Conservation (phyloP, 2,329 filamentous ascomycete genomes). For the Aureobasidium sp. region DNA sequence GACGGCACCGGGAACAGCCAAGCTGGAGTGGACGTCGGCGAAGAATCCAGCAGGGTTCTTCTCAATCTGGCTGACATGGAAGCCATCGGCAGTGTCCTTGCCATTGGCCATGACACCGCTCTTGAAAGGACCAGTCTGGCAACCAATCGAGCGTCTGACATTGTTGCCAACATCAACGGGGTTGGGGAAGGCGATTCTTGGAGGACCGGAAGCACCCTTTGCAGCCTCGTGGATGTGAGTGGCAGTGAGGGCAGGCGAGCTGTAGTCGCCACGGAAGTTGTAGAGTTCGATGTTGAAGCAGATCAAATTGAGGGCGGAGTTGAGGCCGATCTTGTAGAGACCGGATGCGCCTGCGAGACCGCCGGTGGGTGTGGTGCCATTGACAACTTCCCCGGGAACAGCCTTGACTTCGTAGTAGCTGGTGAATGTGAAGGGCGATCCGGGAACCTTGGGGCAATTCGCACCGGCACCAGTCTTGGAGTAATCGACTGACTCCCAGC, state of each 20-base stretch:
- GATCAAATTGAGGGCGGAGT: constrained; percentile 39
- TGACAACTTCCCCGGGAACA: constrained; percentile 44
- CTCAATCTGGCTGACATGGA: constrained; percentile 47
- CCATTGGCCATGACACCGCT: constrained; percentile 39
- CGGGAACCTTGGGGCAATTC: not conserved
- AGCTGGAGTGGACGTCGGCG: constrained; percentile 46
- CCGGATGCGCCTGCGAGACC: constrained; percentile 42
- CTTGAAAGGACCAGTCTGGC: constrained; percentile 38
- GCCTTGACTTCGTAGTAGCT: constrained; percentile 44
- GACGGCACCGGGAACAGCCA: constrained; percentile 45
- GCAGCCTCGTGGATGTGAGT: constrained; percentile 50
- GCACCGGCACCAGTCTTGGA: not conserved
- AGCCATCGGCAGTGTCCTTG: constrained; percentile 41
- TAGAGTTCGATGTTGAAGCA: constrained; percentile 47
- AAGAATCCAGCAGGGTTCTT: constrained; percentile 46
- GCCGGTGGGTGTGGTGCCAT: constrained; percentile 25
- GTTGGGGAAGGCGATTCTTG: constrained; percentile 48
- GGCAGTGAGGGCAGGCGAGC: constrained; percentile 45
- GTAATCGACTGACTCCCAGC: constrained; percentile 13
- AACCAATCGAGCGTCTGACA: constrained; percentile 36
- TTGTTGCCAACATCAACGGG: constrained; percentile 35
- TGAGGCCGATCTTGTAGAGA: constrained; percentile 49
- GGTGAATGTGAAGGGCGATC: constrained; percentile 36
- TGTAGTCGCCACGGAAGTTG: constrained; percentile 45
- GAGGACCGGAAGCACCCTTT: constrained; percentile 43